Conservation (phyloP, 2,329 filamentous ascomycete species). For the Clonostachys solani region DNA sequence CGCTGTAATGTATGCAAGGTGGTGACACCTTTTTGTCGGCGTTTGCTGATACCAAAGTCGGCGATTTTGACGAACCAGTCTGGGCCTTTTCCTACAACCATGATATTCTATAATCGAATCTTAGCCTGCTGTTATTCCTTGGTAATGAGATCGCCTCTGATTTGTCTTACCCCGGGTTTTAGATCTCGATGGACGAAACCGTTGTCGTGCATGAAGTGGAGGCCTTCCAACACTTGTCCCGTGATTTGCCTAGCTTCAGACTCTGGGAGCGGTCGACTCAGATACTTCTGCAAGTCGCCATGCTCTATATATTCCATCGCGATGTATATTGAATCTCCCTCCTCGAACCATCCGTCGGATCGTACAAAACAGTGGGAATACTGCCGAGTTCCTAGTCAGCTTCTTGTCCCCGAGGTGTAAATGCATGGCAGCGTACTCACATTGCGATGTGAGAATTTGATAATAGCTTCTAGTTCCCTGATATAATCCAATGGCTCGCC, state of each 20-base stretch:
- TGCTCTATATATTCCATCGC: conserved; percentile 15
- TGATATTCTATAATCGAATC: conserved; percentile 9
- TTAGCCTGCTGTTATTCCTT: conserved; percentile 8
- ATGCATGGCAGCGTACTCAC: not conserved
- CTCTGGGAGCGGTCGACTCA: conserved; percentile 8
- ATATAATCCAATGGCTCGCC: not conserved
- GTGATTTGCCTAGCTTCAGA: conserved; percentile 9
- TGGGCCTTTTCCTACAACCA: not conserved
- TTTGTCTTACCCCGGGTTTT: conserved; percentile 8
- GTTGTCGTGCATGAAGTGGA: conserved; percentile 12
- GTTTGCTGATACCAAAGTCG: conserved; percentile 16
- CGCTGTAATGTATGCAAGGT: not conserved
- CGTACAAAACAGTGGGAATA: conserved; percentile 5
- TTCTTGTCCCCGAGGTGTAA: not conserved
- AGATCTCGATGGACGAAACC: conserved; percentile 13
- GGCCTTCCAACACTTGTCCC: conserved; percentile 10
- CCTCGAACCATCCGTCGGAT: conserved; percentile 4
- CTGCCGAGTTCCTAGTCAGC: not conserved
- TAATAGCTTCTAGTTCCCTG: not conserved
- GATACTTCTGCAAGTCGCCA: conserved; percentile 11
- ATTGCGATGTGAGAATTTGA: conserved; percentile 2
- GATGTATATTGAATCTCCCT: conserved; percentile 8
- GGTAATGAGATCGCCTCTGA: too few relatives aligned
- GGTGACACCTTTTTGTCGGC: not conserved
- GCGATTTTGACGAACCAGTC: conserved; percentile 13